Conservation (phyloP, 805 yeast species). For the Kuraishia piskuri region DNA sequence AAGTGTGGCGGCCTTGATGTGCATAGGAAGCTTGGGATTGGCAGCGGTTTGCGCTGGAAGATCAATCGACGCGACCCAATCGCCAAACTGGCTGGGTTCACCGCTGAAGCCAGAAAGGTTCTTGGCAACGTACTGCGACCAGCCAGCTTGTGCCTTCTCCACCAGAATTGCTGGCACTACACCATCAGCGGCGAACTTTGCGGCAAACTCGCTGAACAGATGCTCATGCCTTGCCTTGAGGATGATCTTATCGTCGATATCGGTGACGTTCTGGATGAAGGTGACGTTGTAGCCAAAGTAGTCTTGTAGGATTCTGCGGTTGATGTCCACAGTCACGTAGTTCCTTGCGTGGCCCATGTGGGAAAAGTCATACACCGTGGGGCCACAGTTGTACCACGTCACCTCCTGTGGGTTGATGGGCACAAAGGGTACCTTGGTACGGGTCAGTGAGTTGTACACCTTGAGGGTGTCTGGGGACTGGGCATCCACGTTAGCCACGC, state of each 20-base stretch:
- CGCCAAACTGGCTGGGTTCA: slow-evolving; percentile 27
- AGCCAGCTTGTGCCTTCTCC: slow-evolving; percentile 31
- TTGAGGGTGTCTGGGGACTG: slow-evolving; percentile 36
- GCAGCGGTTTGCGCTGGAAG: slow-evolving; percentile 37
- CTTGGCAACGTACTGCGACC: slow-evolving; percentile 38
- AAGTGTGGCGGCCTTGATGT: slow-evolving; percentile 48
- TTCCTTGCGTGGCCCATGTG: slow-evolving; percentile 99
- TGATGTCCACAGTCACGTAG: slow-evolving; percentile 89
- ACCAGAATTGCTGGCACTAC: slow-evolving; percentile 27
- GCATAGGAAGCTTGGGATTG: slow-evolving; percentile 86
- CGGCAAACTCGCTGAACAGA: slow-evolving; percentile 56
- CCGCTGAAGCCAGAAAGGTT: slow-evolving; percentile 40
- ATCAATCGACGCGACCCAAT: slow-evolving; percentile 47
- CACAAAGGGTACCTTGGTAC: slow-evolving; percentile 70
- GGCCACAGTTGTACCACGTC: slow-evolving; percentile 97
- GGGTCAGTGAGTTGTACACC: slow-evolving; percentile 76
- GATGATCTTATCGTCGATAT: slow-evolving; percentile 95
- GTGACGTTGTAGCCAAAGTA: slow-evolving; percentile 84
- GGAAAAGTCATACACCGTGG: slow-evolving; percentile 91
- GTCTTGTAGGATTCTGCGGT: slow-evolving; percentile 80
- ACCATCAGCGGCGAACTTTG: slow-evolving; percentile 16
- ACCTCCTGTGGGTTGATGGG: slow-evolving; percentile 59
- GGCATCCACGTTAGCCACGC: slow-evolving; percentile 6
- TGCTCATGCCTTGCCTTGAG: slow-evolving; percentile 87
- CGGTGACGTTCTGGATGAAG: slow-evolving; percentile 97